A percentile compares a stretch with the other conserved stretches of the same genome.
Evolutionary conservation across 1,284 basidiomycete genomes (phyloP).

Genomic region (Apiotrichum veenhuisii): DNA sequence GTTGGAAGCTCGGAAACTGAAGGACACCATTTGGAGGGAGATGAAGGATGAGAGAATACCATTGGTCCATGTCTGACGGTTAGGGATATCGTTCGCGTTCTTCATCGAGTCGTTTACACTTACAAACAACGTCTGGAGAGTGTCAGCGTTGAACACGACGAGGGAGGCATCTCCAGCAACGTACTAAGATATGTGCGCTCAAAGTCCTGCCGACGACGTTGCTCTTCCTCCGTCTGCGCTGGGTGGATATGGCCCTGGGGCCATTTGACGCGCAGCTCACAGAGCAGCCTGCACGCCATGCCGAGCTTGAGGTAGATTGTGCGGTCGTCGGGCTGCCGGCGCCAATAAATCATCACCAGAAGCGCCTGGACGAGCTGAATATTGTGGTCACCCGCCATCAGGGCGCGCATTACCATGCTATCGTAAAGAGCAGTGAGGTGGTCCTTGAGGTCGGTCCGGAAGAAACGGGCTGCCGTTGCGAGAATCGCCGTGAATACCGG

Average conservation of each 20-base stretch:
- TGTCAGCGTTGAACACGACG: too few relatives aligned
- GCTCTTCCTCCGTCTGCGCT: conserved; percentile 8
- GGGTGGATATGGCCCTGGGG: background rate
- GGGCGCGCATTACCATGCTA: conserved; percentile 14
- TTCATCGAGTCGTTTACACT: background rate
- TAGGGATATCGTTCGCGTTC: background rate
- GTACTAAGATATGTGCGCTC: conserved; percentile 13
- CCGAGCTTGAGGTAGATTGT: conserved; percentile 26
- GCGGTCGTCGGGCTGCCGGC: conserved; percentile 15
- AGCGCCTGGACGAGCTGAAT: conserved; percentile 19
- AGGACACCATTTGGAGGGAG: background rate
- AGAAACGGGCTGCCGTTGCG: conserved; percentile 21
- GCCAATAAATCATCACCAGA: conserved; percentile 18
- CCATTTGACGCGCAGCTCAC: conserved; percentile 18
- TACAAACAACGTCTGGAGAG: background rate
- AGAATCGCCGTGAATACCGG: conserved; percentile 27
- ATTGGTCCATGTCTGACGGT: conserved; percentile 10
- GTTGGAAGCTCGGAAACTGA: background rate
- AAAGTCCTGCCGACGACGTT: background rate
- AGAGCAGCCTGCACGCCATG: conserved; percentile 24
- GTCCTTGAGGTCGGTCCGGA: conserved; percentile 14
- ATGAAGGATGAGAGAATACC: conserved; percentile 5
- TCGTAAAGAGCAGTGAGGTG: conserved; percentile 15
- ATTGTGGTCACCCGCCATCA: conserved; percentile 14
- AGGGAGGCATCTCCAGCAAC: background rate